Conservation (phyloP, 2,329 filamentous ascomycete species). For the Cercospora canescens region DNA sequence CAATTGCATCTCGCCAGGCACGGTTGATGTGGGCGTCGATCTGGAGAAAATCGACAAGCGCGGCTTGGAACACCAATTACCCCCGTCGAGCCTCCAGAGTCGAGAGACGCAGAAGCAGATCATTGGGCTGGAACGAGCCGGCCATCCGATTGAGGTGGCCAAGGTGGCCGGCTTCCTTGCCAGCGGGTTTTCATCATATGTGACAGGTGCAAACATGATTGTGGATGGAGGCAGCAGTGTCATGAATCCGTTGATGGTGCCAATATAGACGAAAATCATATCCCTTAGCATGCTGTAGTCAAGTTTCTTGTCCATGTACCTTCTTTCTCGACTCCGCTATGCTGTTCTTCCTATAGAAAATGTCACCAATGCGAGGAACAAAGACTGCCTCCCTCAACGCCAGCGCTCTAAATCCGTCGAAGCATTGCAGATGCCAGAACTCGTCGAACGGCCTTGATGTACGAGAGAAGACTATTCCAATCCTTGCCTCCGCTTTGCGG, state of each 20-base stretch:
- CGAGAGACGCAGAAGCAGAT: slow-evolving; percentile 51
- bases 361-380: background rate
- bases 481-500: background rate
- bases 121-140: slow-evolving; percentile 61
- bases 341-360: background rate
- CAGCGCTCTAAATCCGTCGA: background rate
- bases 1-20: slow-evolving; percentile 53
- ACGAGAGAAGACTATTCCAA: background rate
- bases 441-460: background rate
- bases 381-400: background rate
- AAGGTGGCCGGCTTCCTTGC: slow-evolving; percentile 63
- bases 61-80: slow-evolving; percentile 56
- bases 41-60: slow-evolving; percentile 53
- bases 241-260: slow-evolving; percentile 38
- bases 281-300: background rate
- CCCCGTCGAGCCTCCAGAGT: slow-evolving; percentile 55
- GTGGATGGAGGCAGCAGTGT: slow-evolving; percentile 59
- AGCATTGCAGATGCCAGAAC: background rate
- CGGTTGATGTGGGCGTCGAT: slow-evolving; percentile 50
- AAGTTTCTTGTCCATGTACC: background rate
- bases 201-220: slow-evolving; percentile 62
- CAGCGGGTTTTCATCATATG: slow-evolving; percentile 62
- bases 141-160: slow-evolving; percentile 59
- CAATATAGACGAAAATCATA: slow-evolving; percentile 15
- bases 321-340: background rate